Percentiles rank a stretch among this genome's conserved stretches.
phyloP scores from a whole-genome alignment of 1,139 yeast genomes.

The Geotrichum cucujoidarum region DNA sequence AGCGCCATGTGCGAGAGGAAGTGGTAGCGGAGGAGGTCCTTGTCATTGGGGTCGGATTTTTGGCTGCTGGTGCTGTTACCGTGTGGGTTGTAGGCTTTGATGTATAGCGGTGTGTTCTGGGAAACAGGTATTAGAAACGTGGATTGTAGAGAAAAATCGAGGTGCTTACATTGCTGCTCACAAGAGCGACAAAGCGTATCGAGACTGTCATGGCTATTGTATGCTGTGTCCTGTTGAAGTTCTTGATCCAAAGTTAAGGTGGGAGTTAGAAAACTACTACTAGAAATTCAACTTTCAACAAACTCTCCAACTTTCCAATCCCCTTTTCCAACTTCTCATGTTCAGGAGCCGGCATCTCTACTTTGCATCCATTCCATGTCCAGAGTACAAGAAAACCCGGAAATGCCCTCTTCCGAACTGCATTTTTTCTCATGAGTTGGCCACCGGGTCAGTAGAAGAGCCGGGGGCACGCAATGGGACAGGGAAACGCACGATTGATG shows the following conservation, averaged over 20 bases:
- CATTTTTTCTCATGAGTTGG: slow-evolving; percentile 31
- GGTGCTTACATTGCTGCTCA: slow-evolving; percentile 31
- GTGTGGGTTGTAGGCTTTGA: slow-evolving; percentile 24
- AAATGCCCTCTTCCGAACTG: slow-evolving; percentile 31
- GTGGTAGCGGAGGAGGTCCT: slow-evolving; percentile 33
- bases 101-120: slow-evolving; percentile 32
- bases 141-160: no score
- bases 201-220: slow-evolving; percentile 26
- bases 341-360: slow-evolving; percentile 20
- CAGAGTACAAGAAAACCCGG: slow-evolving; percentile 21
- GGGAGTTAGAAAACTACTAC: neutral
- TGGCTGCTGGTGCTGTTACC: slow-evolving; percentile 7
- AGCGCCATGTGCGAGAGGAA: slow-evolving; percentile 43
- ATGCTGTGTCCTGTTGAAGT: neutral
- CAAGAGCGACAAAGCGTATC: slow-evolving; percentile 32
- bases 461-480: no score
- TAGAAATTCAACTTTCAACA: neutral
- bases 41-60: slow-evolving; percentile 19
- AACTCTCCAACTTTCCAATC: neutral
- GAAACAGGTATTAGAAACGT: neutral
- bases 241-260: neutral
- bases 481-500: no score
- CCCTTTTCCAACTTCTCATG: slow-evolving; percentile 16
- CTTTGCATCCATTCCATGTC: slow-evolving; percentile 28
- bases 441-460: no score